Evolutionary conservation across 805 yeast species (phyloP), one percentile per base, ranked within the genome.

Genomic region (Metschnikowia reukaufii): DNA sequence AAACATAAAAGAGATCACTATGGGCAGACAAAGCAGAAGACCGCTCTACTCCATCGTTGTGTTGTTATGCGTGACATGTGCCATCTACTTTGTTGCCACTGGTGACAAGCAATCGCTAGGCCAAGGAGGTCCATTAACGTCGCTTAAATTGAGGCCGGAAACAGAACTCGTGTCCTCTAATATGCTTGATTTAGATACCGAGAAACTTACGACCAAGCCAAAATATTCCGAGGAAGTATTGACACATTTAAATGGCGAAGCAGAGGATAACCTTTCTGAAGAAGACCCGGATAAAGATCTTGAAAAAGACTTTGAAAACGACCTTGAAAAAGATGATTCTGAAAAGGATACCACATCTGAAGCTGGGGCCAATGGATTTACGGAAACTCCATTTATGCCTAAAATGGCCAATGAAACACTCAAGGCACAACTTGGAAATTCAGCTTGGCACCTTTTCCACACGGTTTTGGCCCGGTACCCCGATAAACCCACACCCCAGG

Each of bases 401-500:
- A 80, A 88, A 56, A 90, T 94, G 96, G 86, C 86, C 13, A 92
- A 92, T 65, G 90, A 83, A 54, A 85, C 90, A 0, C 69, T 82
- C 44, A 80, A 82, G 59, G 94, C 95, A 1, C 94, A 87, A 58
- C 76, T 92, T 6, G 99, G 99, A 1, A 78, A 87, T 48, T 86
- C 97, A 0, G 83, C 96, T 0, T 92, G 99, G 99, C 87, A 63
- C 49, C 60, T 92, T 35, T 82, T 94, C 61, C 99, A 94, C 66
- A 92, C 98, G 0, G 83, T 91, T 29, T 72, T 94, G 40, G 96
- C 98, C 1, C 77, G 97, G 60, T 94, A 87, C 61, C 98, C 99
- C 0, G 96, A 86, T 36, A 68, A 69, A 20, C 99, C 99, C 16
- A 67, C 83, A 1, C 55, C 60, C 3, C 77, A 75, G 37, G 90